Conservation (phyloP, 768 basidiomycete genomes). For the Russula griseocarnosa region DNA sequence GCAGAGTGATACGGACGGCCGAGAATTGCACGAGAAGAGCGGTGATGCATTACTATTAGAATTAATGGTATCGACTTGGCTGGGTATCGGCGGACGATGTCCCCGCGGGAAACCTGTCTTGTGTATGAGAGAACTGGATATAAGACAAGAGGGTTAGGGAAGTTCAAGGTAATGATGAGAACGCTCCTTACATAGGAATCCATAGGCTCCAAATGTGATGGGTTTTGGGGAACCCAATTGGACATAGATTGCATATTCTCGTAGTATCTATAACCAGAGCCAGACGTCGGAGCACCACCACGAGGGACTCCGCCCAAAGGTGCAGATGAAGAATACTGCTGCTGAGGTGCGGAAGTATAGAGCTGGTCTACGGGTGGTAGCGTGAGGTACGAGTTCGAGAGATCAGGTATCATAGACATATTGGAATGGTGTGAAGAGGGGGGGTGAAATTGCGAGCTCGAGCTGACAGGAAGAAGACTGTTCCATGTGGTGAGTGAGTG, state of each 20-base stretch:
- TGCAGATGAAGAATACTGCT: constrained; percentile 32
- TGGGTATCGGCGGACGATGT: constrained; percentile 45
- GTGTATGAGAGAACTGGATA: constrained; percentile 39
- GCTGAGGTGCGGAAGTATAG: constrained; percentile 42
- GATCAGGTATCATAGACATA: constrained; percentile 59
- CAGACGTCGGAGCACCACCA: constrained; percentile 37
- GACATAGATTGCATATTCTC: constrained; percentile 40
- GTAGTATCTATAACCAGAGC: constrained; percentile 35
- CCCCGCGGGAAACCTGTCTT: constrained; percentile 50
- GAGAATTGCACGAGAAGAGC: constrained; percentile 28
- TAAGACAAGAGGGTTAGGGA: constrained; percentile 7
- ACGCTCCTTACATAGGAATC: constrained; percentile 58
- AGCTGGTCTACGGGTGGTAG: constrained; percentile 47
- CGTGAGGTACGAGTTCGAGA: constrained; percentile 45
- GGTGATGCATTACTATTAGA: constrained; percentile 34
- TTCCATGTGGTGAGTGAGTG: constrained; percentile 23
- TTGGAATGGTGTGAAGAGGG: constrained; percentile 42
- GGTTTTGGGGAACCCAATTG: constrained; percentile 42
- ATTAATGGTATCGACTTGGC: constrained; percentile 51
- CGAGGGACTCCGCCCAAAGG: constrained; percentile 37
- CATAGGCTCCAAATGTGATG: constrained; percentile 48
- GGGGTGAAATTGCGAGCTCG: constrained; percentile 47
- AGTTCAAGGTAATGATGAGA: constrained; percentile 1
- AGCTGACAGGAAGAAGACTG: constrained; percentile 34
- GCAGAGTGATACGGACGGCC: constrained; percentile 20